These are phyloP conservation scores for Alliaria petiolata DNA, from an alignment of 345 rosid species.

Conservation along the genomic window DNA sequence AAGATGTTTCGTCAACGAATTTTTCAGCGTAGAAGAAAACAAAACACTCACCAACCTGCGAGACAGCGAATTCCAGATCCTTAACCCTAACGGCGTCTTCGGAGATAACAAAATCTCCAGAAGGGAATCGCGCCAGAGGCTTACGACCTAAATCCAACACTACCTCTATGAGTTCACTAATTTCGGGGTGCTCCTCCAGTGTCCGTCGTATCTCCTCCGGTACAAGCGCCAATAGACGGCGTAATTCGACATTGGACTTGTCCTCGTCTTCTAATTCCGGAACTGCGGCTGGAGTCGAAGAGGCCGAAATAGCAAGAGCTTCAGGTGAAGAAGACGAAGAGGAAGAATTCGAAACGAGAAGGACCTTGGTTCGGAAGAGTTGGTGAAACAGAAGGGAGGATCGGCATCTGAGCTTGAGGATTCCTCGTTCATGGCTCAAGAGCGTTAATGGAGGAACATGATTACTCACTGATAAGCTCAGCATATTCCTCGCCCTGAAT, in stretches of 20 bases:
- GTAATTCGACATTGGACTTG: slow-evolving; percentile 55
- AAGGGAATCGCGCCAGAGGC: slow-evolving; percentile 84
- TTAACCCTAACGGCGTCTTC: slow-evolving; percentile 52
- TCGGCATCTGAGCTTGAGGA: slow-evolving; percentile 11
- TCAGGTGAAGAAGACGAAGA: slow-evolving; percentile 16
- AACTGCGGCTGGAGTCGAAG: slow-evolving; percentile 19
- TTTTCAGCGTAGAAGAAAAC: background rate
- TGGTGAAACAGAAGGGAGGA: slow-evolving; percentile 3
- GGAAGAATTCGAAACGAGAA: background rate
- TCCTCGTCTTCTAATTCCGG: slow-evolving; percentile 25
- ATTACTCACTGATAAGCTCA: slow-evolving; percentile 31
- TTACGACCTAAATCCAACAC: slow-evolving; percentile 87
- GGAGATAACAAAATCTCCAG: slow-evolving; percentile 77
- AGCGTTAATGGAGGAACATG: slow-evolving; percentile 31
- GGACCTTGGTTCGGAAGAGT: background rate
- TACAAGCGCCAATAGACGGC: slow-evolving; percentile 58
- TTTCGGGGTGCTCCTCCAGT: slow-evolving; percentile 58
- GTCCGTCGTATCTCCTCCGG: slow-evolving; percentile 62
- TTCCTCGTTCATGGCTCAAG: slow-evolving; percentile 15
- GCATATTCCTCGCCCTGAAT: slow-evolving; percentile 16
- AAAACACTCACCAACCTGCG: slow-evolving; percentile 50
- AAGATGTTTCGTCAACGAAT: background rate
- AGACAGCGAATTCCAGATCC: slow-evolving; percentile 62
- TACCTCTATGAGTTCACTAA: slow-evolving; percentile 62
- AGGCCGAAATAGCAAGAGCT: slow-evolving; percentile 16